Percentiles rank a stretch among this genome's conserved stretches.
Evolutionary conservation across 1,139 yeast genomes (phyloP).

Genomic region (Sugiyamaella pinicola): DNA sequence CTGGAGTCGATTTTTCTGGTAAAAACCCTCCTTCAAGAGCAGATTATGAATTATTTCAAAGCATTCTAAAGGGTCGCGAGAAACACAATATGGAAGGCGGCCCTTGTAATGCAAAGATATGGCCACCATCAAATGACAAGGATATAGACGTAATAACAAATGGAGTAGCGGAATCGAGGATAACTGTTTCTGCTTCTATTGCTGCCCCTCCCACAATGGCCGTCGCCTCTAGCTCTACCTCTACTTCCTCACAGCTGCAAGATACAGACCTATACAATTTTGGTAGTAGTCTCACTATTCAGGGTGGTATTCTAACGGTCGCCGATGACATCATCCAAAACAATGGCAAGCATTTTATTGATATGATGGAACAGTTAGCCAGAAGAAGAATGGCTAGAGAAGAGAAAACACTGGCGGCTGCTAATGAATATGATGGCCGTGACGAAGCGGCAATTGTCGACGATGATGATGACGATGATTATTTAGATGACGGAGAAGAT

Average conservation of each 20-base stretch:
- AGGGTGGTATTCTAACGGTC: constrained; percentile 56
- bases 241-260: neutral
- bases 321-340: constrained; percentile 77
- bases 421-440: constrained; percentile 43
- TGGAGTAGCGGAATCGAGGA: constrained; percentile 6
- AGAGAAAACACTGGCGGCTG: constrained; percentile 44
- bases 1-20: constrained; percentile 7
- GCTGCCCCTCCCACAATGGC: neutral
- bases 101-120: constrained; percentile 7
- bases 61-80: constrained; percentile 13
- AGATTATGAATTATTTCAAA: constrained; percentile 6
- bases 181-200: constrained; percentile 26
- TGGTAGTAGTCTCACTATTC: constrained; percentile 43
- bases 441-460: constrained; percentile 44
- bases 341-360: constrained; percentile 73
- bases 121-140: constrained; percentile 6
- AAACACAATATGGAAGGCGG: constrained; percentile 17
- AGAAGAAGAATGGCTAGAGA: constrained; percentile 58
- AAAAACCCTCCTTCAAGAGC: constrained; percentile 9
- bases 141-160: neutral
- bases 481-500: constrained; percentile 43
- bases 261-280: constrained; percentile 39
- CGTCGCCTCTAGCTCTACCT: neutral
- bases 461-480: constrained; percentile 43
- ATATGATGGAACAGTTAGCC: constrained; percentile 74